Base-by-base conservation (phyloP, 371 early-diverging fungal genomes). In the Mucor indicus region DNA sequence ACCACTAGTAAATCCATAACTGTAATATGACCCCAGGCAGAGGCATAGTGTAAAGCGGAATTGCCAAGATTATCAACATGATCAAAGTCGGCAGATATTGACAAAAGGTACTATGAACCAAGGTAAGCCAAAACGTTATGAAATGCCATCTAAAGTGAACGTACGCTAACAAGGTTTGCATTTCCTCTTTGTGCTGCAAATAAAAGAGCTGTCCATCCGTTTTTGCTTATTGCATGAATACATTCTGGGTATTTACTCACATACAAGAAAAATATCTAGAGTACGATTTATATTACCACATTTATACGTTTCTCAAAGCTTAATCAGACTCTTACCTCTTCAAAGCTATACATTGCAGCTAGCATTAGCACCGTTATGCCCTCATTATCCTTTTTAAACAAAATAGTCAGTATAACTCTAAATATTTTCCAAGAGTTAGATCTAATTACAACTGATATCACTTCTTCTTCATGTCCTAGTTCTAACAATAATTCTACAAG, bases 61-160 rank as follows among this genome's bases (percentile, higher is more conserved):
- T 77, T 77, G 5, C 77, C 77, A 19, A 71, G 69, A 47, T 77
- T 70, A 50, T 77, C 77, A 8, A 64, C 57, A 60, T 77, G 73
- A 44, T 77, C 77, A n/a, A 73, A 64, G 40, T 77, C 77, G 0
- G 72, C 73, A 5, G 73, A 70, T 13, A 72, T 67, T 7, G 70
- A 68, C 7, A 73, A 45, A 15, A 77, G 43, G 44, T 66, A 71
- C 77, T 77, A 53, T 9, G 11, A 16, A 43, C 25, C 41, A 40
- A 2, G 10, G 10, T n/a, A 40, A 2, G 10, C 6, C 4, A 27
- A 24, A 1, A 17, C 10, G 11, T 4, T 17, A 40, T 22, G 1
- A 2, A 30, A 0, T 15, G 15, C 1, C 17, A 12, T 48, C 67
- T 51, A 33, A 4, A 15, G 5, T 33, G 6, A 13, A 13, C 9